Percentiles rank a stretch among this genome's conserved stretches.
phyloP scores from a whole-genome alignment of 2,329 filamentous ascomycete genomes.

The Pestalotiopsis fici region DNA sequence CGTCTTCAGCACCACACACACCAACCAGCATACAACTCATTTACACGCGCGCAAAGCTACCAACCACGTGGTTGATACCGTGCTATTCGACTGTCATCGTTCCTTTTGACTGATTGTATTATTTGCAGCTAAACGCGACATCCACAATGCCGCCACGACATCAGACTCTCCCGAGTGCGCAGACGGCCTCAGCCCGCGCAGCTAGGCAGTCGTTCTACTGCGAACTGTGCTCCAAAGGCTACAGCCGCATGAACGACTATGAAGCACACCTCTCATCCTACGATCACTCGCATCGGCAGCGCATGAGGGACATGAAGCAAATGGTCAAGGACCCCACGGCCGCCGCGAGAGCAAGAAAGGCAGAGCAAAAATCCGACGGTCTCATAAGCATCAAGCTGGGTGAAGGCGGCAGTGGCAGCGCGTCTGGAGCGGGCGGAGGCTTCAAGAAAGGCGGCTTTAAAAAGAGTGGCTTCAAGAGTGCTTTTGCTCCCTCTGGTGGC shows the following conservation, averaged over 20 bases:
- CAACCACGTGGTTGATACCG: neutral
- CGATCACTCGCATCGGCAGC: constrained; percentile 93
- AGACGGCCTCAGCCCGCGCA: constrained; percentile 68
- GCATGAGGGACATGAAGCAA: constrained; percentile 84
- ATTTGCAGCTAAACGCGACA: neutral
- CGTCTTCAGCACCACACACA: neutral
- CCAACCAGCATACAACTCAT: neutral
- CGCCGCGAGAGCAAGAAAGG: constrained; percentile 64
- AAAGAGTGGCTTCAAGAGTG: constrained; percentile 81
- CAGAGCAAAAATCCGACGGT: constrained; percentile 70
- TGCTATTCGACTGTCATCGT: neutral
- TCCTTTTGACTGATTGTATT: neutral
- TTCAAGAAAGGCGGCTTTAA: constrained; percentile 75
- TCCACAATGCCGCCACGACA: constrained; percentile 37
- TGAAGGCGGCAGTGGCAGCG: constrained; percentile 22
- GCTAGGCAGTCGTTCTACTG: constrained; percentile 82
- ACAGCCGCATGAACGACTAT: constrained; percentile 93
- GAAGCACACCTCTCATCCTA: constrained; percentile 93
- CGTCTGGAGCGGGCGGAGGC: constrained; percentile 38
- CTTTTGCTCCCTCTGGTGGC: constrained; percentile 60
- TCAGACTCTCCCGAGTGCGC: constrained; percentile 59
- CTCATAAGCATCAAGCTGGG: constrained; percentile 67
- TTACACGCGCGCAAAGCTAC: neutral
- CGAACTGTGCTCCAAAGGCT: constrained; percentile 89
- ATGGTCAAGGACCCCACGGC: constrained; percentile 73